These are phyloP conservation scores for Talinum fruticosum DNA, from an alignment of 148 eudicot species.

Conservation along the genomic window DNA sequence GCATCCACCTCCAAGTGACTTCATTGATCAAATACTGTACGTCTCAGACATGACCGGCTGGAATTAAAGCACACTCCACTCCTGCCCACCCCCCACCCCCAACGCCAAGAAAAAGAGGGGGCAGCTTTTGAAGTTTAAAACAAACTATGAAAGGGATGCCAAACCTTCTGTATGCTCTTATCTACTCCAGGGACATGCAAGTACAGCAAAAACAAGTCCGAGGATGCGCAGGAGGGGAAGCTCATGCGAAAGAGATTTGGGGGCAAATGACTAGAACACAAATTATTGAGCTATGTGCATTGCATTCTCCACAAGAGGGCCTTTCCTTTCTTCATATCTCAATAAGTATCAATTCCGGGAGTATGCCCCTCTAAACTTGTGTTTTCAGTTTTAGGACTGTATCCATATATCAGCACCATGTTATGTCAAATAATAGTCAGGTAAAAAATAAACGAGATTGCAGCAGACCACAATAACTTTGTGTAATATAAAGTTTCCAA, in stretches of 20 bases:
- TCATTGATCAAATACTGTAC: conserved; percentile 22
- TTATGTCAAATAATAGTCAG: not conserved
- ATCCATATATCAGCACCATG: not conserved
- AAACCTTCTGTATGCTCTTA: not conserved
- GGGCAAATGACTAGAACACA: not conserved
- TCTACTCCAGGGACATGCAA: not conserved
- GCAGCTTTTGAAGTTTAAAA: not conserved
- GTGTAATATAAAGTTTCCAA: not conserved
- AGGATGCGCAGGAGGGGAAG: not conserved
- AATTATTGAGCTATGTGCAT: not conserved
- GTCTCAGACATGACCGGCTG: not conserved
- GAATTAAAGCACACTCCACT: not conserved
- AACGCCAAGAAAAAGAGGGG: not conserved
- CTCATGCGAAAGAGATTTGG: not conserved
- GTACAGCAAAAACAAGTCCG: not conserved
- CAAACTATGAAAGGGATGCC: not conserved
- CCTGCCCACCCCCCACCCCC: not conserved
- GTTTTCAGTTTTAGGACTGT: not conserved
- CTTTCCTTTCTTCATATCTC: not conserved
- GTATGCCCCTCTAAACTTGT: not conserved
- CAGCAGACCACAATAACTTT: not conserved
- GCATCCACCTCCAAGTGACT: conserved; percentile 97
- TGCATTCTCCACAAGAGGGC: not conserved
- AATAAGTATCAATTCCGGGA: not conserved
- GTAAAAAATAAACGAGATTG: not conserved